Evolutionary conservation across 805 yeast genomes (phyloP).

Genomic region (Torulaspora microellipsoides): DNA sequence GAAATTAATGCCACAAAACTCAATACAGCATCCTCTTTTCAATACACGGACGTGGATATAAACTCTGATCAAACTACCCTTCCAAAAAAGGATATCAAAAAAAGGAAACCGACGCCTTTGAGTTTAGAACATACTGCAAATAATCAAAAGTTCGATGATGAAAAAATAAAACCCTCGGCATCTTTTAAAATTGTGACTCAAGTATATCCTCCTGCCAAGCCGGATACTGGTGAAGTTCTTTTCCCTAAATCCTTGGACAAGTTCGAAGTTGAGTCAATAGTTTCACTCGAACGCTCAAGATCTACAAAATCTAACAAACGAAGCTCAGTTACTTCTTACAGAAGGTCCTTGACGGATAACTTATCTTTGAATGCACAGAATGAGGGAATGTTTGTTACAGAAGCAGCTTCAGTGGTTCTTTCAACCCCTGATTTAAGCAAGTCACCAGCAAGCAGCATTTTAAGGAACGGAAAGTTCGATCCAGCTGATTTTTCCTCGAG

Average conservation of each 20-base stretch:
- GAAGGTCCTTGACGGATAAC: conserved; percentile 32
- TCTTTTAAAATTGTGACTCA: neutral
- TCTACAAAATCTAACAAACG: conserved; percentile 47
- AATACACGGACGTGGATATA: neutral
- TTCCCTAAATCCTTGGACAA: conserved; percentile 67
- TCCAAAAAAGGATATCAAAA: conserved; percentile 12
- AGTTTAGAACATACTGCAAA: conserved; percentile 17
- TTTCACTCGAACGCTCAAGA: conserved; percentile 62
- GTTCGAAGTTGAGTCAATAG: conserved; percentile 70
- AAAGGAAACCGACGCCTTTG: conserved; percentile 30
- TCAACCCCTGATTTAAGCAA: conserved; percentile 37
- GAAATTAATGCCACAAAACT: neutral
- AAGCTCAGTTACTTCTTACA: conserved; percentile 31
- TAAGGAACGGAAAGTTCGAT: conserved; percentile 34
- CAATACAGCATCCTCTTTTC: neutral
- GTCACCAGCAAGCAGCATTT: conserved; percentile 37
- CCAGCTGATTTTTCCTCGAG: conserved; percentile 25
- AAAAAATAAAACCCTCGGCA: neutral
- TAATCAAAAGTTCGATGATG: neutral
- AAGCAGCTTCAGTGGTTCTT: conserved; percentile 27
- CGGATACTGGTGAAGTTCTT: conserved; percentile 51
- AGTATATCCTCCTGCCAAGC: conserved; percentile 13
- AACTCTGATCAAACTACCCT: neutral
- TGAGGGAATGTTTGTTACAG: conserved; percentile 48
- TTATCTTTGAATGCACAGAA: conserved; percentile 39